A percentile compares a stretch with the other conserved stretches of the same genome.
These are phyloP conservation scores for Myxozyma vanderwaltii DNA, from an alignment of 805 yeast genomes.

Conservation along the genomic window DNA sequence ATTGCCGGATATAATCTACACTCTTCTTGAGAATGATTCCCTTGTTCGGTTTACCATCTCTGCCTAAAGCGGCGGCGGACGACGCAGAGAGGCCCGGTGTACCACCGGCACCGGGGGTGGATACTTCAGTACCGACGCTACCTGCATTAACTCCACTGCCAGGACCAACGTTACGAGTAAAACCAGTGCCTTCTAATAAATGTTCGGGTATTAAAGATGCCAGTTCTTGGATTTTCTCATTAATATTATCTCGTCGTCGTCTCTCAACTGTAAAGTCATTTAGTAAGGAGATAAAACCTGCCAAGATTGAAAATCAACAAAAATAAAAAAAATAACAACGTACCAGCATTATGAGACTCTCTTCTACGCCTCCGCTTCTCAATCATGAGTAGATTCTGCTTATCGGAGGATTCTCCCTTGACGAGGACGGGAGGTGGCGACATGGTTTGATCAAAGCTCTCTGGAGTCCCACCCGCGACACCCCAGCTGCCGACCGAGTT, in stretches of 20 bases:
- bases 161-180: slow-evolving; percentile 7
- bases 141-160: slow-evolving; percentile 26
- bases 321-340: no score
- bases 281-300: background rate
- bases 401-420: slow-evolving; percentile 8
- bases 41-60: slow-evolving; percentile 78
- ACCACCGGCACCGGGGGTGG: slow-evolving; percentile 19
- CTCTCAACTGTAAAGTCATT: slow-evolving; percentile 62
- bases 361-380: slow-evolving; percentile 66
- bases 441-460: slow-evolving; percentile 19
- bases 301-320: background rate
- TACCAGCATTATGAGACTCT: slow-evolving; percentile 80
- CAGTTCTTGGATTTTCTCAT: slow-evolving; percentile 82
- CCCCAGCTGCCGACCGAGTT: slow-evolving; percentile 23
- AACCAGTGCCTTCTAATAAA: slow-evolving; percentile 31
- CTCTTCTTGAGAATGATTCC: slow-evolving; percentile 73
- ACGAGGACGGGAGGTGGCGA: slow-evolving; percentile 20
- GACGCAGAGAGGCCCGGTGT: slow-evolving; percentile 19
- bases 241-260: slow-evolving; percentile 85
- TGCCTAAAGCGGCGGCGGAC: slow-evolving; percentile 32
- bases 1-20: slow-evolving; percentile 67
- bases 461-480: slow-evolving; percentile 17
- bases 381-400: slow-evolving; percentile 28
- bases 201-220: slow-evolving; percentile 74
- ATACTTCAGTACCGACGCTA: slow-evolving; percentile 25